Evolutionary conservation across 345 rosid genomes (phyloP).

Genomic region (Toxicodendron radicans): DNA sequence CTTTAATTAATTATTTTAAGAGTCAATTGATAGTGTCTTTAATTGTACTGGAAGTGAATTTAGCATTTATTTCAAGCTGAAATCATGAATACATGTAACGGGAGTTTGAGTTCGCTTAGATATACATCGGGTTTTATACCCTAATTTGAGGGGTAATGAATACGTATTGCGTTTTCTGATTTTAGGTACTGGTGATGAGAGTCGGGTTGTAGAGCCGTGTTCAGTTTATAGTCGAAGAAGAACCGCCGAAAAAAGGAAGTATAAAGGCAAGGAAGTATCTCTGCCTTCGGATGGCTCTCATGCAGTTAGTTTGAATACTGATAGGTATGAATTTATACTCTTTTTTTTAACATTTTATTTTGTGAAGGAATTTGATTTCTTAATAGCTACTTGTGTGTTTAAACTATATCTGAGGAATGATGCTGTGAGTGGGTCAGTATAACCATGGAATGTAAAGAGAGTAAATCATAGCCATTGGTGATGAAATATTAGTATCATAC

Average conservation of each 20-base stretch:
- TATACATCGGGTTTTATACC: background rate
- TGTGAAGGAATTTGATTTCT: background rate
- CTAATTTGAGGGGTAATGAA: background rate
- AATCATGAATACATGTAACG: background rate
- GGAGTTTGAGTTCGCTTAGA: background rate
- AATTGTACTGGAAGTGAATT: background rate
- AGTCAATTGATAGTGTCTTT: background rate
- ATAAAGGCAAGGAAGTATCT: conserved; percentile 35
- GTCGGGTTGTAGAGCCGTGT: conserved; percentile 31
- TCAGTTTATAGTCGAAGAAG: conserved; percentile 42
- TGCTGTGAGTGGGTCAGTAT: background rate
- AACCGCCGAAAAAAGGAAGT: conserved; percentile 33
- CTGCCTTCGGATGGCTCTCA: conserved; percentile 28
- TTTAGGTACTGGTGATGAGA: conserved; percentile 25
- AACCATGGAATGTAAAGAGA: background rate
- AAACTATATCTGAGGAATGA: background rate
- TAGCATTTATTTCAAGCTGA: background rate
- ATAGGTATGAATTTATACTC: conserved; percentile 29
- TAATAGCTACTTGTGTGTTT: background rate
- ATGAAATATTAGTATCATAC: background rate
- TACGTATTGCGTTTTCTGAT: conserved; percentile 3
- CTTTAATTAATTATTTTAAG: background rate
- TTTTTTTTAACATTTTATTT: background rate
- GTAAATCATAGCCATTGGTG: background rate
- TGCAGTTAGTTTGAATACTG: conserved; percentile 19